Evolutionary conservation across 78 protist species (phyloP).

Genomic region (Dictyostelium capitatum): DNA sequence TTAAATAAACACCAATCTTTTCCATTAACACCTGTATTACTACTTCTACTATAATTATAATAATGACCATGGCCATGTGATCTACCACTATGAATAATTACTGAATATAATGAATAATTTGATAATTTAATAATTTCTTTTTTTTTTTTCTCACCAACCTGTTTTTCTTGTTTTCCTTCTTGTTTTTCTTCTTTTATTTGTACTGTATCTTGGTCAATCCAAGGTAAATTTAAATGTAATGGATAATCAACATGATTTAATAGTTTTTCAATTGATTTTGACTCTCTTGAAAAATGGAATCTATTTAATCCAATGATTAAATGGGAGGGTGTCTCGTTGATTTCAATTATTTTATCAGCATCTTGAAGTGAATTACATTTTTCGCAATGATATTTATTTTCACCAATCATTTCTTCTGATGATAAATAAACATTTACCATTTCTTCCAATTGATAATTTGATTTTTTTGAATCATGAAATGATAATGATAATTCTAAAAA

Average conservation of each 20-base stretch:
- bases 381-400: constrained; percentile 36
- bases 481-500: constrained; percentile 44
- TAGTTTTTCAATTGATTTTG: constrained; percentile 43
- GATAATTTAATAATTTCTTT: neutral
- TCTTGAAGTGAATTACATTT: constrained; percentile 43
- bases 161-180: neutral
- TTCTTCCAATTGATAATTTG: neutral
- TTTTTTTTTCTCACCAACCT: no score
- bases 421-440: constrained; percentile 11
- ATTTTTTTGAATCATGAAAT: neutral
- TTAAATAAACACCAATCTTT: constrained; percentile 67
- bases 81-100: constrained; percentile 44
- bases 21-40: neutral
- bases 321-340: constrained; percentile 12
- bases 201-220: neutral
- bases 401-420: constrained; percentile 15
- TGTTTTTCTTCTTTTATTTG: neutral
- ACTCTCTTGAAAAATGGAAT: constrained; percentile 21
- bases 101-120: constrained; percentile 27
- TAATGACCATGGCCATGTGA: constrained; percentile 29
- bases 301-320: constrained; percentile 33
- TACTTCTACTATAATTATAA: constrained; percentile 11
- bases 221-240: neutral
- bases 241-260: constrained; percentile 34
- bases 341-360: constrained; percentile 27